Evolutionary conservation across 495 filamentous ascomycete species (phyloP), one percentile per base, ranked within the genome.

Genomic region (Immersiella caudata): DNA sequence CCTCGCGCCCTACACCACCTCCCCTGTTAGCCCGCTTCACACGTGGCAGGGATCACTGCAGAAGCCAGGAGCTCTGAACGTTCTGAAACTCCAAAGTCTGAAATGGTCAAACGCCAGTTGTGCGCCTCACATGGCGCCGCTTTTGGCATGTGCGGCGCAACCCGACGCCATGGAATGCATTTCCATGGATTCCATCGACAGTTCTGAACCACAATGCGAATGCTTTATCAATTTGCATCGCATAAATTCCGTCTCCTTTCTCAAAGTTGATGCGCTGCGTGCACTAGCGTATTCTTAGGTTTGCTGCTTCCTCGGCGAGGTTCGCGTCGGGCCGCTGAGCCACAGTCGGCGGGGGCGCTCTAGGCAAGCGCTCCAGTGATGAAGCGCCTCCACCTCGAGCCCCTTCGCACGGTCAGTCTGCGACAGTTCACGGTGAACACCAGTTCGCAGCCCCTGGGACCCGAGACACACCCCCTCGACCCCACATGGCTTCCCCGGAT

Each of bases 391-490:
- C 52, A 14, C 16, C 52, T n/a, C 3, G 25, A 11, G n/a, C 52
- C 25, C 52, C 52, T 22, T 26, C 52, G 52, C 52, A 56, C 52
- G 52, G 52, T 56, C 52, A 56, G 20, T 56, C 52, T 56, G 52
- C 52, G 52, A 56, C 52, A 26, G 21, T n/a, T n/a, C 20, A 56
- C 52, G 52, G 9, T 14, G 52, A 56, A 56, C 25, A 56, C 20
- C 52, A 22, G 52, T 56, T 56, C 52, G 52, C 52, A 56, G n/a
- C 52, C 52, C 52, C 52, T 56, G 20, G 52, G 8, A 56, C 52
- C 52, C 52, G 20, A 24, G 52, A 56, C 25, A 56, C 52, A 26
- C 22, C 11, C 11, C 52, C 52, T 22, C 12, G 7, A 22, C 21
- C 52, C 52, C 52, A 26, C 52, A 16, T 56, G 25, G 20, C 20